These are phyloP conservation scores for Claviceps digitariae DNA, from an alignment of 2,329 filamentous ascomycete genomes.

Conservation along the genomic window DNA sequence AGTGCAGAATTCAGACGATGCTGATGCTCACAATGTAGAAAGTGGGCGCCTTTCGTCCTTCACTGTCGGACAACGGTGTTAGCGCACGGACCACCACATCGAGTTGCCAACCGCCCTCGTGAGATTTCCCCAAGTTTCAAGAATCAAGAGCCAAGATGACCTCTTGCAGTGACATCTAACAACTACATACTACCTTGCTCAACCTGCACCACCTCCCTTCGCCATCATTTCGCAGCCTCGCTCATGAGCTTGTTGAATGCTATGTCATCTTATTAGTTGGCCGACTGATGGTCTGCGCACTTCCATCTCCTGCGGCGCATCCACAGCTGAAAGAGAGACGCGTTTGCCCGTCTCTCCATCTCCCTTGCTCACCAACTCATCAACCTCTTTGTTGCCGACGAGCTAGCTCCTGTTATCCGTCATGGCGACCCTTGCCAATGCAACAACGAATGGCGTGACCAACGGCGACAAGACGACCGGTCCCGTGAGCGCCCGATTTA, in stretches of 20 bases:
- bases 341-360: constrained; percentile 11
- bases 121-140: not conserved
- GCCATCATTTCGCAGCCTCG: not conserved
- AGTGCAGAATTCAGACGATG: too few relatives aligned
- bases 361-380: not conserved
- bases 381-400: not conserved
- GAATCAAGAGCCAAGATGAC: not conserved
- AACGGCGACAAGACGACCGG: constrained; percentile 23
- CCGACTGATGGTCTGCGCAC: constrained; percentile 16
- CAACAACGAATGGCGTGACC: constrained; percentile 27
- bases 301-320: constrained; percentile 17
- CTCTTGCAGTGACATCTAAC: not conserved
- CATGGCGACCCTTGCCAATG: constrained; percentile 32
- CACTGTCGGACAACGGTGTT: not conserved
- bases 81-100: not conserved
- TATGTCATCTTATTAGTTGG: constrained; percentile 14
- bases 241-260: constrained; percentile 8
- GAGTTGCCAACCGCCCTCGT: not conserved
- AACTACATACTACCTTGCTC: not conserved
- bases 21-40: too few relatives aligned
- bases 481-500: constrained; percentile 43
- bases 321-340: constrained; percentile 16
- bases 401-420: constrained; percentile 10
- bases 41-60: too few relatives aligned
- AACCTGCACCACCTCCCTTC: not conserved